Evolutionary conservation across 352 stramenopile genomes (phyloP), one percentile per base, ranked within the genome.

Genomic region (Pythium guiyangense): DNA sequence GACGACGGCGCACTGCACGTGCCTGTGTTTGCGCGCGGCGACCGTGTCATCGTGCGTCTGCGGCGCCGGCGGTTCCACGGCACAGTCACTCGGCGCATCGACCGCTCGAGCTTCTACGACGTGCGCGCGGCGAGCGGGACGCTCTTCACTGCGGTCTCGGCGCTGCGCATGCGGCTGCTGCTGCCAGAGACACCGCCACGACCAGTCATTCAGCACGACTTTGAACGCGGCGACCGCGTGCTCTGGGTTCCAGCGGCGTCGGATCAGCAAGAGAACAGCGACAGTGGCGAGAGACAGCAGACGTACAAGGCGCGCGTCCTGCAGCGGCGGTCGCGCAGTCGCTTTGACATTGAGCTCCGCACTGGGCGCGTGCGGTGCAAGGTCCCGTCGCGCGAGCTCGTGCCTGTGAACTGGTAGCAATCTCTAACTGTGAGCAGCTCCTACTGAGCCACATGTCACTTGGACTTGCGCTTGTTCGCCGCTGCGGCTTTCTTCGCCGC

Each of bases 391-490:
- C 54, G 71, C 34, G 71, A 83, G 63, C 60, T 87, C 25, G 59
- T 49, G 29, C 70, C 70, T 18, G 47, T n/a, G 18, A 4, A 42
- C 1, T 54, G 49, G 37, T 43, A 11, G 37, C 37, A 17, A 15
- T 15, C 12, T 43, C 37, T 43, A 43, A 15, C 2, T 18, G 37
- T 18, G 12, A 12, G 42, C 42, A 8, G 11, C 15, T 44, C 12
- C 39, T 44, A n/a, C 6, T 17, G 39, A n/a, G 12, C 42, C 9
- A 6, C 5, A 15, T 6, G 70, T 64, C 82, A 86, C 63, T 86
- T 86, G 61, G 67, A 71, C 69, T 90, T 88, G 65, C 73, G 71
- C 70, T 90, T 90, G 59, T 63, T 64, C 4, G 59, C 62, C 6
- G 68, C 67, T 31, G 56, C 58, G 64, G 47, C 47, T 42, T 88